Conservation (phyloP, 176 grass and related monocot genomes). For the Oryza nivara region DNA sequence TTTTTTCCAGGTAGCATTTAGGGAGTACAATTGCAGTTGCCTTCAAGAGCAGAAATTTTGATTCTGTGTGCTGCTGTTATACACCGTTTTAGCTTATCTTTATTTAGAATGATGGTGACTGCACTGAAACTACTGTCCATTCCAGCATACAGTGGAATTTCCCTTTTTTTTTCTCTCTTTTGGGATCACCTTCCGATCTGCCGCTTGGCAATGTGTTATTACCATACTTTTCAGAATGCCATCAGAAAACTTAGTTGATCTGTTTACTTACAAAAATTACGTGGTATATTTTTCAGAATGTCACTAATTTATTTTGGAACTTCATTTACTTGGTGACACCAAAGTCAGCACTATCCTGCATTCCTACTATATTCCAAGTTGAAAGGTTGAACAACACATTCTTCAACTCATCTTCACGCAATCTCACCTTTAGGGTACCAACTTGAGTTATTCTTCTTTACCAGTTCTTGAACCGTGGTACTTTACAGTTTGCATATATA, state of each 20-base stretch:
- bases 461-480: not conserved
- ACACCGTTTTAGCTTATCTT: not conserved
- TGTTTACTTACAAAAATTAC: not conserved
- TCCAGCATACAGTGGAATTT: not conserved
- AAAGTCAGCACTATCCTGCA: not conserved
- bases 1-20: not conserved
- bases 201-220: not conserved
- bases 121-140: not conserved
- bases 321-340: not conserved
- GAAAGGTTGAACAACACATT: conserved; percentile 15
- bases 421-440: conserved; percentile 4
- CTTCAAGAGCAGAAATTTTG: not conserved
- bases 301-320: not conserved
- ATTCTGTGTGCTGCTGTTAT: not conserved
- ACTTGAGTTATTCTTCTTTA: conserved; percentile 36
- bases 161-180: not conserved
- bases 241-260: not conserved
- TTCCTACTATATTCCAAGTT: conserved; percentile 18
- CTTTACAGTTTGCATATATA: conserved; percentile 6
- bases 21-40: not conserved
- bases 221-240: not conserved
- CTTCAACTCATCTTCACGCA: not conserved
- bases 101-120: not conserved
- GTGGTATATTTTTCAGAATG: not conserved
- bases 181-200: no score